Conservation (phyloP, 2,329 filamentous ascomycete genomes). For the Coniochaeta sp. region DNA sequence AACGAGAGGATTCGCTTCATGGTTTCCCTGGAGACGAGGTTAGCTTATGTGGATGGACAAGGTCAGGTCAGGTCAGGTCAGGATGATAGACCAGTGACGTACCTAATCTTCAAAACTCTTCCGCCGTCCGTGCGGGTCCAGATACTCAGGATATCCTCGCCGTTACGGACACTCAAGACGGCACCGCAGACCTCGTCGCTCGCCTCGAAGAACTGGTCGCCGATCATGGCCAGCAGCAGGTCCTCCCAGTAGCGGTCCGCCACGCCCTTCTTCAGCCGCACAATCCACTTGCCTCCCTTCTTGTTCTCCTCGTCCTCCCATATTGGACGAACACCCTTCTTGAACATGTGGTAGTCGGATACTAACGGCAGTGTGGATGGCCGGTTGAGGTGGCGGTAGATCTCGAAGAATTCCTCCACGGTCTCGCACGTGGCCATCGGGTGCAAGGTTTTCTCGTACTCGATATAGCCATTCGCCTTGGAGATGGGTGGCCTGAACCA, state of each 20-base stretch:
- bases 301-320: constrained; percentile 99
- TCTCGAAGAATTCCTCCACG: constrained; percentile 83
- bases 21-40: constrained; percentile 60
- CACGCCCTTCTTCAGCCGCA: constrained; percentile 93
- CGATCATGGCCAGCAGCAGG: constrained; percentile 79
- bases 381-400: constrained; percentile 83
- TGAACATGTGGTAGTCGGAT: constrained; percentile 97
- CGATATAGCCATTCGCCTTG: constrained; percentile 78
- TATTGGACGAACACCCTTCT: constrained; percentile 89
- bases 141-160: constrained; percentile 94
- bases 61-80: background rate
- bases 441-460: constrained; percentile 95
- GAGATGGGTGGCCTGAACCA: constrained; percentile 96
- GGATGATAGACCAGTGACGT: constrained; percentile 24
- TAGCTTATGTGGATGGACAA: constrained; percentile 6
- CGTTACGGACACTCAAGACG: constrained; percentile 88
- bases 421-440: constrained; percentile 75
- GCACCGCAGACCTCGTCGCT: constrained; percentile 91
- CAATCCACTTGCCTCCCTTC: constrained; percentile 93
- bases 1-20: constrained; percentile 86
- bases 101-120: constrained; percentile 94
- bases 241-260: constrained; percentile 97
- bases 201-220: constrained; percentile 89
- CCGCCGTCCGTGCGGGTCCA: constrained; percentile 94
- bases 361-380: constrained; percentile 84